These are phyloP conservation scores for Penicillium simplicissimum DNA, from an alignment of 495 filamentous ascomycete genomes.

Conservation along the genomic window DNA sequence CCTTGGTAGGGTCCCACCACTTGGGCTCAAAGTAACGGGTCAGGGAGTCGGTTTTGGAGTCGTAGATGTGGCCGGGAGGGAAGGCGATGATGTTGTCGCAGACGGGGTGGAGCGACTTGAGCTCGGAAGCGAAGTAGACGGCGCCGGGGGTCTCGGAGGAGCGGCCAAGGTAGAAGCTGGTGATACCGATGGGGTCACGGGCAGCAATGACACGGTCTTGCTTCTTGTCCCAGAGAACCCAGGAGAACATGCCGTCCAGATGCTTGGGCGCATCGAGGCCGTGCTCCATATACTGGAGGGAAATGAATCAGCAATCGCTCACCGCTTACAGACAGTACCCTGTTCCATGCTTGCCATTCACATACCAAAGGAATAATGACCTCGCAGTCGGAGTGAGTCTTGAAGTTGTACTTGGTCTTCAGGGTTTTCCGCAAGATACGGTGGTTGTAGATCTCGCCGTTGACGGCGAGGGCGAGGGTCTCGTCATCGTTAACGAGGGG, in stretches of 20 bases:
- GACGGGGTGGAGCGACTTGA: conserved; percentile 90
- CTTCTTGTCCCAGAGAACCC: conserved; percentile 93
- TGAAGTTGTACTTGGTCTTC: conserved; percentile 83
- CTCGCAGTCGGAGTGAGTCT: conserved; percentile 97
- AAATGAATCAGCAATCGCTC: conserved; percentile 8
- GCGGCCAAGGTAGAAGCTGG: conserved; percentile 93
- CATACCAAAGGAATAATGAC: conserved; percentile 95
- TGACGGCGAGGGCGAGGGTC: conserved; percentile 89
- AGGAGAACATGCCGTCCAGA: conserved; percentile 99
- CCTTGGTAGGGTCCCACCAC: conserved; percentile 84
- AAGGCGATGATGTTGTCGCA: conserved; percentile 95
- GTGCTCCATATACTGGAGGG: conserved; percentile 78
- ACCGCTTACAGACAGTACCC: not conserved
- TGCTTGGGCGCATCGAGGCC: conserved; percentile 90
- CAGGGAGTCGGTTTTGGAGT: conserved; percentile 79
- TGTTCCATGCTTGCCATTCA: conserved; percentile 5
- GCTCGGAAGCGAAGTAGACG: conserved; percentile 93
- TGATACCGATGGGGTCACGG: conserved; percentile 95
- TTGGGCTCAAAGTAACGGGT: conserved; percentile 86
- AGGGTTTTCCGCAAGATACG: conserved; percentile 83
- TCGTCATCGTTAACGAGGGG: conserved; percentile 90
- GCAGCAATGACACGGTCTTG: conserved; percentile 90
- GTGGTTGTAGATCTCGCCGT: conserved; percentile 99
- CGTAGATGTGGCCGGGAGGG: conserved; percentile 93
- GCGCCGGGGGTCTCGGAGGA: conserved; percentile 78